Percentiles rank a stretch among this genome's conserved stretches.
Evolutionary conservation across 495 filamentous ascomycete species (phyloP).

Genomic region (Neurospora sp.): DNA sequence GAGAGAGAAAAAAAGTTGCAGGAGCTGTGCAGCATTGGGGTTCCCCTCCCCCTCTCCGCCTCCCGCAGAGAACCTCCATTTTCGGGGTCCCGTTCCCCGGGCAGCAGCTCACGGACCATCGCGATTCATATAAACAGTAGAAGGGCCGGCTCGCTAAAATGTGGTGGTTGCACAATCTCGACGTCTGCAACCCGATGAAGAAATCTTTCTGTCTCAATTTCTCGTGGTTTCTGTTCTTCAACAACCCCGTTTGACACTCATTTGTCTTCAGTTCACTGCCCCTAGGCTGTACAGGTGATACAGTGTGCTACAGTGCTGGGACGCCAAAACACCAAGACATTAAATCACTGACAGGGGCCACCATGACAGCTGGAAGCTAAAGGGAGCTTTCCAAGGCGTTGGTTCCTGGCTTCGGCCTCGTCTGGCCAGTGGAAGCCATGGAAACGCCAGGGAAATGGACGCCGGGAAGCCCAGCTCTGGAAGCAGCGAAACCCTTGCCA

Average conservation of each 20-base stretch:
- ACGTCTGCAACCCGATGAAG: not conserved
- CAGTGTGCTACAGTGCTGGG: not conserved
- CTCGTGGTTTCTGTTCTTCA: not conserved
- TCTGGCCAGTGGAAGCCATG: not conserved
- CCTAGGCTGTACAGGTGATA: not conserved
- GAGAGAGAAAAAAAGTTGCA: not conserved
- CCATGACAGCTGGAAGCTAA: not conserved
- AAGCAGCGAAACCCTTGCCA: not conserved
- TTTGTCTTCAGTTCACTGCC: not conserved
- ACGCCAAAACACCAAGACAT: not conserved
- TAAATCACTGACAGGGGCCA: not conserved
- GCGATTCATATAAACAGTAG: not conserved
- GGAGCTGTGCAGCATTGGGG: not conserved
- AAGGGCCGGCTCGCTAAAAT: not conserved
- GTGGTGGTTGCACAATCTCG: not conserved
- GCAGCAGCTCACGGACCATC: not conserved
- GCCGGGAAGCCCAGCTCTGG: not conserved
- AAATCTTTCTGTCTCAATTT: not conserved
- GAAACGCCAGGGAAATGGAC: not conserved
- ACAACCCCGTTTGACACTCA: not conserved
- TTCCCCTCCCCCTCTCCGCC: not conserved
- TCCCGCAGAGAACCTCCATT: not conserved
- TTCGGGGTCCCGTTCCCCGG: not conserved
- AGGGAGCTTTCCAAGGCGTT: not conserved
- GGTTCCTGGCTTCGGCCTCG: not conserved